Evolutionary conservation across 2,329 filamentous ascomycete genomes (phyloP), one percentile per base, ranked within the genome.

Genomic region (Sporothrix brunneoviolacea): DNA sequence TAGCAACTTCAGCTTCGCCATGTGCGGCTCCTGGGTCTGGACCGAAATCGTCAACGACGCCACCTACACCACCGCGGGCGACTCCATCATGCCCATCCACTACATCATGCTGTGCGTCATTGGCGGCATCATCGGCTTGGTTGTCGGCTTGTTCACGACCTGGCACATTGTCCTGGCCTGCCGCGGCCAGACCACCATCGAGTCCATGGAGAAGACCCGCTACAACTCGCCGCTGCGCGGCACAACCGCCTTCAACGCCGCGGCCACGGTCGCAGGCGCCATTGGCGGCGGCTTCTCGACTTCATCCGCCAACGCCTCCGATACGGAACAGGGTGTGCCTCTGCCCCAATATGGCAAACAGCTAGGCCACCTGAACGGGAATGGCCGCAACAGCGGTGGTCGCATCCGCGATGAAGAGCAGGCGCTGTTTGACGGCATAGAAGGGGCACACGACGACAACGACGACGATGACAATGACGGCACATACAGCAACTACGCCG

Each of bases 181-280:
- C 48, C 78, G 79, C 22, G 89, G 88, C 4, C 83, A 94, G 68
- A 98, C 93, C 1, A 98, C 93, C 3, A 96, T 98, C 53, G 93
- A 98, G 66, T 95, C 86, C 61, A 72, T 98, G 53, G 93, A 98
- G 68, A 96, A 93, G 73, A 97, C 91, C 2, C 80, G 93, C 50
- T 98, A 98, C 68, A 77, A 95, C 8, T 89, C 86, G 9, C 88
- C 89, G 0, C 65, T 95, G 54, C 79, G 85, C 51, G 82, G 82
- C 62, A 79, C 79, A 43, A 46, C 47, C 21, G 30, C 39, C 77
- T 91, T 62, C 82, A 87, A 45, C n/a, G 51, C 62, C 72, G 79
- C 55, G 77, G 83, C 50, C 77, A 81, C 58, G 68, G 71, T 54
- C 73, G 78, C 41, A 74, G 79, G 54, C 71, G 77, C 63, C 4